phyloP scores from a whole-genome alignment of 305 asterid species.

The Andrographis paniculata region DNA sequence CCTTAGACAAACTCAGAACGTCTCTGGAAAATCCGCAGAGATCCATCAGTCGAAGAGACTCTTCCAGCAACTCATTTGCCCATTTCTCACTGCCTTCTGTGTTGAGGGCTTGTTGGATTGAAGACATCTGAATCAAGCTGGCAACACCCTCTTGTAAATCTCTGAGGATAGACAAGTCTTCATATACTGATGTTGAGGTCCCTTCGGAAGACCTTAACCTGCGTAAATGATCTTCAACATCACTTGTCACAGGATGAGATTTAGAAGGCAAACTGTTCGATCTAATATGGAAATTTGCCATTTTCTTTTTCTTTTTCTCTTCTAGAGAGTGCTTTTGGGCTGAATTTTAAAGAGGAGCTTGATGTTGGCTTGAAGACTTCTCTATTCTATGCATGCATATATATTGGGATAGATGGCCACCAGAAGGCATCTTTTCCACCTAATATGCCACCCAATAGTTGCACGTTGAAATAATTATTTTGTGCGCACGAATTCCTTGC shows the following conservation, averaged over 20 bases:
- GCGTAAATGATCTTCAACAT: constrained; percentile 13
- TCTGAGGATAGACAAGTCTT: constrained; percentile 20
- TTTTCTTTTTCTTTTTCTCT: constrained; percentile 11
- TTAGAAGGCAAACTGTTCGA: constrained; percentile 29
- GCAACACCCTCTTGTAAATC: constrained; percentile 17
- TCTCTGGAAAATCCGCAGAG: constrained; percentile 24
- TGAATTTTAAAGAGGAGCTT: background rate
- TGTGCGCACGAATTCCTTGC: background rate
- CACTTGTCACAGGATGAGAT: constrained; percentile 15
- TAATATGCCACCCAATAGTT: constrained; percentile 12
- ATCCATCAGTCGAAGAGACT: constrained; percentile 21
- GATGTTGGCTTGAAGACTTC: background rate
- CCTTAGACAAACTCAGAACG: constrained; percentile 18
- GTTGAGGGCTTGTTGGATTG: constrained; percentile 1
- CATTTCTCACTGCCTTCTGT: constrained; percentile 14
- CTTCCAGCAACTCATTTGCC: constrained; percentile 24
- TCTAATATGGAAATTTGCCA: constrained; percentile 24
- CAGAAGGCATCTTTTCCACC: constrained; percentile 25
- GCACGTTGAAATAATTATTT: background rate
- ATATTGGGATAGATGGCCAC: background rate
- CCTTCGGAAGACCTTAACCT: constrained; percentile 16
- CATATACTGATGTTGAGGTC: constrained; percentile 17
- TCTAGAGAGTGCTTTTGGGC: background rate
- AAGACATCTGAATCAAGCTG: constrained; percentile 16
- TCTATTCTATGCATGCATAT: background rate